Conservation (phyloP, 1,284 basidiomycete genomes). For the Puccinia polysora region DNA sequence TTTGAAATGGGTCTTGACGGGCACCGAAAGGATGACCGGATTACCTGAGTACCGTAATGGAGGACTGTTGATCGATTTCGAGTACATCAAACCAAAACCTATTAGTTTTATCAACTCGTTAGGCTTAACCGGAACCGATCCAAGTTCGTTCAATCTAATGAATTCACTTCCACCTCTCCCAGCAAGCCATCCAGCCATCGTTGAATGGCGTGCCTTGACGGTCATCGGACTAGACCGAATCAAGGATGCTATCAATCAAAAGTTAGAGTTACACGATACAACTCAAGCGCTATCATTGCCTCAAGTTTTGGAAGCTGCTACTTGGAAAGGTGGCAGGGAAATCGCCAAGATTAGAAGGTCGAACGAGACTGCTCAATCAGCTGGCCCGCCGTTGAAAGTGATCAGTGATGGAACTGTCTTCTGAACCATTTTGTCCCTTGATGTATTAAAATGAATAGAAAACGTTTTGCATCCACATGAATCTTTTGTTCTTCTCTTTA, state of each 20-base stretch:
- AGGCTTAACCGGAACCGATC: constrained; percentile 52
- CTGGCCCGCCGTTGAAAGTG: constrained; percentile 34
- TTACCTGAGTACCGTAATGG: constrained; percentile 86
- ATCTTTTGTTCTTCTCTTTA: too few species aligned
- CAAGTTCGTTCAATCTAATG: constrained; percentile 55
- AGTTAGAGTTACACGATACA: constrained; percentile 53
- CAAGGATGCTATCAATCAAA: constrained; percentile 65
- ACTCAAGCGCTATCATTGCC: constrained; percentile 60
- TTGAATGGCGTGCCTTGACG: constrained; percentile 93
- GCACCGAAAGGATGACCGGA: constrained; percentile 72
- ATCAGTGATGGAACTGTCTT: constrained; percentile 41
- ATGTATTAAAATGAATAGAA: too few species aligned
- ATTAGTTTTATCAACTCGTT: constrained; percentile 47
- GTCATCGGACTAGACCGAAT: constrained; percentile 82
- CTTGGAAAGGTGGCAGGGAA: constrained; percentile 75
- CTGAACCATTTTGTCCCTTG: too few species aligned
- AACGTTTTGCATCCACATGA: too few species aligned
- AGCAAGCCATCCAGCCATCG: constrained; percentile 77
- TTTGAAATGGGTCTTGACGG: constrained; percentile 71
- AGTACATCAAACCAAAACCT: constrained; percentile 65
- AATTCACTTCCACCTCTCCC: constrained; percentile 62
- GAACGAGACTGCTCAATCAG: background rate
- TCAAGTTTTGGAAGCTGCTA: constrained; percentile 86
- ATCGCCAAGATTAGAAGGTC: constrained; percentile 19
- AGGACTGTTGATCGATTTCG: constrained; percentile 79